Conservation (phyloP, 176 grass and related monocot species). For the Avena sativa region DNA sequence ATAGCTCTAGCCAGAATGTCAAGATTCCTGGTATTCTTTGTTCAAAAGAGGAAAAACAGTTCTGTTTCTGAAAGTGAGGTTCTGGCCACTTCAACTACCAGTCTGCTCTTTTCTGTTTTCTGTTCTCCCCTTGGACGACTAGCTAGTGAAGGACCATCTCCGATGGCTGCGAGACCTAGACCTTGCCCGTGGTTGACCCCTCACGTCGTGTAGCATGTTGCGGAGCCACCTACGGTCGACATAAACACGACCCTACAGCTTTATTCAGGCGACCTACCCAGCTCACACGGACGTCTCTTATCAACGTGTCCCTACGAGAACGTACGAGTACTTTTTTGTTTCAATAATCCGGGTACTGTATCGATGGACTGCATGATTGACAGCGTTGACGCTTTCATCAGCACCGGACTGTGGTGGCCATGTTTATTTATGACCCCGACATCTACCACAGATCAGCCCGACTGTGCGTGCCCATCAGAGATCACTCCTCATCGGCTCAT, state of each 20-base stretch:
- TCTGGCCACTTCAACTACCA: not conserved
- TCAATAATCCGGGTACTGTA: constrained; percentile 23
- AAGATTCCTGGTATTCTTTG: not conserved
- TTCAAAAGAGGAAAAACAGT: not conserved
- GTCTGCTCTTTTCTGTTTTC: not conserved
- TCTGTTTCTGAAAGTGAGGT: not conserved
- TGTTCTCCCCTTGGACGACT: not conserved
- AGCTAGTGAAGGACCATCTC: constrained; percentile 32
- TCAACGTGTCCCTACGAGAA: not conserved
- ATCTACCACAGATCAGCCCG: not conserved
- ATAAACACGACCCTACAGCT: constrained; percentile 6
- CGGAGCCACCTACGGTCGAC: constrained; percentile 27
- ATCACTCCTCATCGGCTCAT: not conserved
- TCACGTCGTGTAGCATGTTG: not conserved
- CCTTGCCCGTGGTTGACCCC: constrained; percentile 4
- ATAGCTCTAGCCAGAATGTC: not conserved
- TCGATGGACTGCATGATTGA: not conserved
- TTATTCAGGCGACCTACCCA: not conserved
- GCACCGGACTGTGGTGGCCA: constrained; percentile 28
- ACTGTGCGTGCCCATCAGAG: constrained; percentile 17
- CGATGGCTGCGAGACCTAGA: not conserved
- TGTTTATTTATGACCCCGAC: not conserved
- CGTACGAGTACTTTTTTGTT: not conserved
- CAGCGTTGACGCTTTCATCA: constrained; percentile 26
- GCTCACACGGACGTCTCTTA: not conserved